phyloP scores from a whole-genome alignment of 306 rosid genomes.

The Cucumis cinereus region DNA sequence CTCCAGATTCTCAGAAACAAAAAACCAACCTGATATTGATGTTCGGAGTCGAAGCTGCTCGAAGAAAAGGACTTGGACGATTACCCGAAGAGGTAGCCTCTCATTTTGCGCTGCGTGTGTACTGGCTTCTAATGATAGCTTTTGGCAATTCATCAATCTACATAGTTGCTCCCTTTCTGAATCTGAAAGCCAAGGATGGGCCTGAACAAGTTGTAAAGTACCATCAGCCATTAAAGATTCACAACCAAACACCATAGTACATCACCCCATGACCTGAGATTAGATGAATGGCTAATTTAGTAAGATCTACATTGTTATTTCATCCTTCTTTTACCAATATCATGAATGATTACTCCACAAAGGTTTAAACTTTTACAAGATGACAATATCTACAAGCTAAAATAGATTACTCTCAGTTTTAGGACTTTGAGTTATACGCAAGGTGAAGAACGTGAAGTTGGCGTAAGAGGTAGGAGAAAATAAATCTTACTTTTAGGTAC shows the following conservation, averaged over 20 bases:
- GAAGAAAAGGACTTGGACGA: conserved; percentile 70
- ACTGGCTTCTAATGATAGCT: conserved; percentile 74
- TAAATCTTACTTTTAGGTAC: conserved; percentile 58
- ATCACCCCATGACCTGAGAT: neutral
- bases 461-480: neutral
- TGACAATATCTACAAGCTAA: neutral
- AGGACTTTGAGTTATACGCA: neutral
- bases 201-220: conserved; percentile 23
- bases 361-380: neutral
- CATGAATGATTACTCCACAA: too few species aligned
- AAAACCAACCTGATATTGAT: conserved; percentile 76
- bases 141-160: conserved; percentile 72
- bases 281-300: neutral
- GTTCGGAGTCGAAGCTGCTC: conserved; percentile 85
- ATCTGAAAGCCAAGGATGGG: conserved; percentile 82
- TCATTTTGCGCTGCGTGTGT: conserved; percentile 86
- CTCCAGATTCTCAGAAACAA: conserved; percentile 57
- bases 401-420: neutral
- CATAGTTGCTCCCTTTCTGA: conserved; percentile 77
- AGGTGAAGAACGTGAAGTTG: neutral
- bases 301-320: neutral
- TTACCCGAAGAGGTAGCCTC: conserved; percentile 64
- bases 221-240: neutral
- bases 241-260: neutral
- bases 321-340: neutral